Percentiles rank a stretch among this genome's conserved stretches.
Conservation (phyloP, 2,329 filamentous ascomycete genomes). For the Cadophora sp. region DNA sequence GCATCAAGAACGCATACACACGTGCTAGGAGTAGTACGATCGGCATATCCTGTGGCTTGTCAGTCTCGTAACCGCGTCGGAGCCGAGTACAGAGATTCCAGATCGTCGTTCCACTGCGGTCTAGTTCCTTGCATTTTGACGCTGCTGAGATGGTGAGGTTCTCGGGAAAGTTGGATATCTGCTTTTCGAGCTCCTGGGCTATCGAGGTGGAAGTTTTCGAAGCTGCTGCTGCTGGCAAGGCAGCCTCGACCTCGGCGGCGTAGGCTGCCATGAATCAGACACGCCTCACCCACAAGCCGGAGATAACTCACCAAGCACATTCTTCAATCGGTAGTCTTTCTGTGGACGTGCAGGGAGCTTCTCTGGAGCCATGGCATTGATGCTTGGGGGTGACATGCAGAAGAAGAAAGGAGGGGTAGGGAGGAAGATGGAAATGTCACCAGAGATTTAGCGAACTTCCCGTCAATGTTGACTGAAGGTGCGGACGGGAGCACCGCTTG, state of each 20-base stretch:
- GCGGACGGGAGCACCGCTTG: background rate
- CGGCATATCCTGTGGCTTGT: conserved; percentile 34
- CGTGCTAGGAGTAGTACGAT: conserved; percentile 46
- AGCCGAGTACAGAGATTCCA: conserved; percentile 72
- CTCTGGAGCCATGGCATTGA: conserved; percentile 33
- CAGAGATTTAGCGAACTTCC: conserved; percentile 12
- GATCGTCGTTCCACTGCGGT: conserved; percentile 60
- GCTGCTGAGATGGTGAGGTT: conserved; percentile 41
- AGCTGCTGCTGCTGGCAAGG: conserved; percentile 32
- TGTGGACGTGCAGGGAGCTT: conserved; percentile 26
- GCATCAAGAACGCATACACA: conserved; percentile 69
- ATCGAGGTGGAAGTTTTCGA: conserved; percentile 40
- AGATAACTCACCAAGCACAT: conserved; percentile 43
- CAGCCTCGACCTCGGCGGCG: conserved; percentile 34
- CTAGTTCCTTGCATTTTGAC: conserved; percentile 55
- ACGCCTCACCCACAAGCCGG: conserved; percentile 21
- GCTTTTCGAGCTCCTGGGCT: conserved; percentile 50
- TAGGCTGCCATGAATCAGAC: conserved; percentile 35
- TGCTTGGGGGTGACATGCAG: background rate
- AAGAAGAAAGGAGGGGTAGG: background rate
- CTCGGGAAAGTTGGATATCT: conserved; percentile 46
- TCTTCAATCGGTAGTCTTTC: conserved; percentile 45
- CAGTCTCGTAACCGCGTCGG: conserved; percentile 45
- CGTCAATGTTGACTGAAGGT: background rate
- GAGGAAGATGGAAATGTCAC: background rate